Base-by-base conservation (phyloP, 441 rosid genomes). In the Eugenia klotzschiana region DNA sequence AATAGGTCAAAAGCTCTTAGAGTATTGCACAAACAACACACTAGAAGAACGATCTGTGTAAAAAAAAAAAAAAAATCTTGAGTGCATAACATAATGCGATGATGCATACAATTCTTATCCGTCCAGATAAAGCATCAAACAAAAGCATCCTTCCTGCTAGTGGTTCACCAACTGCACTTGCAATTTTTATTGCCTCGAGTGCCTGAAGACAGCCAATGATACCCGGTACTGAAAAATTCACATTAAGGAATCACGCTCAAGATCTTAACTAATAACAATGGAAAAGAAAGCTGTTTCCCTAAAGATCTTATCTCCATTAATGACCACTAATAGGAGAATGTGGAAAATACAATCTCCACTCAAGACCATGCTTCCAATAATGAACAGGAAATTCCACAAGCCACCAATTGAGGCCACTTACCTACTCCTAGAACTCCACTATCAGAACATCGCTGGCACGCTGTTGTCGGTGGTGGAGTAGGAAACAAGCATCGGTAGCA, bases 351-450 rank as follows among this genome's bases (percentile, higher is more conserved):
- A 52, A 29, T 54, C 50, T 55, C 18, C 26, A 81, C 72, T 50
- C 7, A 3, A 49, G 20, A 40, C 7, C 46, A 54, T 26, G 18
- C 13, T 25, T 20, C 0, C 43, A 40, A 85, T 64, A 23, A 80
- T 79, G 20, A 51, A 82, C 72, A 79, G 52, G 54, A 84, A 9
- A 58, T 18, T 51, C n/a, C 22, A 50, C 69, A 49, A 58, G 10
- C 55, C 8, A 41, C 40, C 18, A 51, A n/a, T 50, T 12, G 18
- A 79, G 49, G 26, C 57, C 15, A 87, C 91, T 79, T 92, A 97
- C 98, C 98, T 77, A 97, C 98, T 89, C 99, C 99, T 53, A 95
- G 91, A 84, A 97, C 99, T 56, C 99, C 99, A 86, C 96, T 95
- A 86, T 97, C 99, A 5, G 99, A 89, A 85, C 99, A 97, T 89